A percentile compares a stretch with the other conserved stretches of the same genome.
Evolutionary conservation across 805 yeast species (phyloP).

Genomic region (Kluyveromyces lactis): DNA sequence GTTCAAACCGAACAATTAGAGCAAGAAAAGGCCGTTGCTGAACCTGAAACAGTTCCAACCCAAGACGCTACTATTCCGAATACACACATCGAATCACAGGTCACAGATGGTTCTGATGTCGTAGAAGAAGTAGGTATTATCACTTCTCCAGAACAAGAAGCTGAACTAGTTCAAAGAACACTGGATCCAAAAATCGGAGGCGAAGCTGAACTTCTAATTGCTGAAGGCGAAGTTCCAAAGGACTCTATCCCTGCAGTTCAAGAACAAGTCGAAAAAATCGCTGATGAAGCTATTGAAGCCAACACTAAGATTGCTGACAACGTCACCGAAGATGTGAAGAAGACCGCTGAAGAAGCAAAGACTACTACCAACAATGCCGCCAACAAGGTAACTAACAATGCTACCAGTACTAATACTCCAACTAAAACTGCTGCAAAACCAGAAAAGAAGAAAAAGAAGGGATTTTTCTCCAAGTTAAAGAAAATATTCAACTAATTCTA

Average conservation of each 20-base stretch:
- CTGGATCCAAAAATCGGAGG: slow-evolving; percentile 14
- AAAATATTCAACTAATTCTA: slow-evolving; percentile 11
- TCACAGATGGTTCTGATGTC: background rate
- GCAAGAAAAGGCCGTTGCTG: background rate
- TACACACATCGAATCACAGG: background rate
- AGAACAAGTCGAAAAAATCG: slow-evolving; percentile 19
- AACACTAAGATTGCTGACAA: slow-evolving; percentile 30
- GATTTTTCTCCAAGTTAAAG: slow-evolving; percentile 17
- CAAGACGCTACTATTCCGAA: background rate
- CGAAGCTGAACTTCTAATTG: slow-evolving; percentile 19
- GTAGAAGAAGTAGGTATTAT: slow-evolving; percentile 8
- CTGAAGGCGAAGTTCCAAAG: slow-evolving; percentile 20
- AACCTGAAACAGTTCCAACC: background rate
- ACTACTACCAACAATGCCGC: slow-evolving; percentile 7
- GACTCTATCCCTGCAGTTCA: slow-evolving; percentile 25
- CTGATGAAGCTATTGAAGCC: slow-evolving; percentile 30
- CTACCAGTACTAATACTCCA: slow-evolving; percentile 2
- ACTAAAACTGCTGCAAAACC: background rate
- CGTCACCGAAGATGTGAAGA: slow-evolving; percentile 6
- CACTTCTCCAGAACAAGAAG: slow-evolving; percentile 10
- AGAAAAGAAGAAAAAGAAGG: slow-evolving; percentile 17
- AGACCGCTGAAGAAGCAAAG: slow-evolving; percentile 1
- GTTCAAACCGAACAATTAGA: background rate
- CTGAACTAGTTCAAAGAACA: slow-evolving; percentile 8
- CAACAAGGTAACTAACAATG: background rate